phyloP scores from a whole-genome alignment of 805 yeast species.

The Diddensiella caesifluorescens region DNA sequence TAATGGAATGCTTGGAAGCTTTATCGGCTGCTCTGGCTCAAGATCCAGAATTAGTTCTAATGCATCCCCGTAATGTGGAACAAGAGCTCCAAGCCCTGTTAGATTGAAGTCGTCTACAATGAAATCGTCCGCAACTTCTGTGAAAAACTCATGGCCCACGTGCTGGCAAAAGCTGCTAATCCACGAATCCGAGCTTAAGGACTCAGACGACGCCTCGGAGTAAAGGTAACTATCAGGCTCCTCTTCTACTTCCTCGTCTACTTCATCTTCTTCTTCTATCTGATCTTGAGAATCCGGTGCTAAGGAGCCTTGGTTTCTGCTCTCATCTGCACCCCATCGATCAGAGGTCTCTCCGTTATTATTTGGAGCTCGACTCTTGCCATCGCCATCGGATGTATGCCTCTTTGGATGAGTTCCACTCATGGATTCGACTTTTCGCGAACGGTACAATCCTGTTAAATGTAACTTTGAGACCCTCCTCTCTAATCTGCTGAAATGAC shows the following conservation, averaged over 20 bases:
- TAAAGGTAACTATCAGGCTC: constrained; percentile 8
- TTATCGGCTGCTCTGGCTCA: constrained; percentile 55
- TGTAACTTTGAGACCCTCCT: too few relatives aligned
- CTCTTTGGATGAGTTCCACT: too few relatives aligned
- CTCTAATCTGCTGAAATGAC: too few relatives aligned
- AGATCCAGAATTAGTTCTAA: constrained; percentile 84
- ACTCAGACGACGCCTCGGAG: constrained; percentile 21
- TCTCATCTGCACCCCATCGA: too few relatives aligned
- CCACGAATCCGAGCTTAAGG: constrained; percentile 63
- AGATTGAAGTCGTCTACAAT: constrained; percentile 95
- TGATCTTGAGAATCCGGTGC: not conserved
- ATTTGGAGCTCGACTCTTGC: too few relatives aligned
- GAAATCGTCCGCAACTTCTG: constrained; percentile 85
- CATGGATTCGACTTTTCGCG: too few relatives aligned
- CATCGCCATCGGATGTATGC: too few relatives aligned
- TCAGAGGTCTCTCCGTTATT: too few relatives aligned
- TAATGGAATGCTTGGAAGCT: constrained; percentile 63
- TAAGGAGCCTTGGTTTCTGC: not conserved
- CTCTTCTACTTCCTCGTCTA: constrained; percentile 14
- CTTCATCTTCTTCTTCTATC: constrained; percentile 14
- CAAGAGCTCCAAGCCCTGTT: constrained; percentile 79
- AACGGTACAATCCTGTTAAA: too few relatives aligned
- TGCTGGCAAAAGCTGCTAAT: constrained; percentile 71
- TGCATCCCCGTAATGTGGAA: constrained; percentile 89
- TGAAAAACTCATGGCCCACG: constrained; percentile 85